Evolutionary conservation across 2,329 filamentous ascomycete species (phyloP).

Genomic region (Scortechinia acanthostroma): DNA sequence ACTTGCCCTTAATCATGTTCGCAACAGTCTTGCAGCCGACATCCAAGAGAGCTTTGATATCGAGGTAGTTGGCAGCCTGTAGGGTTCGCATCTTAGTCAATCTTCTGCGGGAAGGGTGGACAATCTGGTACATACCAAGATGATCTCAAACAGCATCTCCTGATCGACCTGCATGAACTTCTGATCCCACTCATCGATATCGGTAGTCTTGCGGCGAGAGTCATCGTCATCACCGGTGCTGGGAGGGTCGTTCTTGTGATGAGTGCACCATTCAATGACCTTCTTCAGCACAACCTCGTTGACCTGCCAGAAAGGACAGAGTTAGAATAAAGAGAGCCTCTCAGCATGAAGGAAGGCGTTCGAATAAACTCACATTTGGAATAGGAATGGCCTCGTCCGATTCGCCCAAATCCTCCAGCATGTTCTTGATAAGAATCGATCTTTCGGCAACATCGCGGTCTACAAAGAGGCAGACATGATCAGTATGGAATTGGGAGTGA

Average conservation of each 20-base stretch:
- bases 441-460: slow-evolving; percentile 83
- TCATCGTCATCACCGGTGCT: slow-evolving; percentile 82
- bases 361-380: slow-evolving; percentile 54
- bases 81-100: slow-evolving; percentile 3
- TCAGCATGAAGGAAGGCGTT: slow-evolving; percentile 5
- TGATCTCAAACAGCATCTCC: slow-evolving; percentile 99
- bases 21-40: slow-evolving; percentile 99
- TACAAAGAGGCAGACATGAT: slow-evolving; percentile 17
- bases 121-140: slow-evolving; percentile 58
- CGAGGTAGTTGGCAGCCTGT: slow-evolving; percentile 93
- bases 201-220: slow-evolving; percentile 93
- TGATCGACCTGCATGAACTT: slow-evolving; percentile 99
- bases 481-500: no score
- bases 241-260: slow-evolving; percentile 86
- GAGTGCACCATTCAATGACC: slow-evolving; percentile 95
- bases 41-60: slow-evolving; percentile 95
- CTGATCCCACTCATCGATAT: slow-evolving; percentile 99
- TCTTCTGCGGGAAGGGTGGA: neutral
- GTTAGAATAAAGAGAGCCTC: no score
- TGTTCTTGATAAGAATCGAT: slow-evolving; percentile 93
- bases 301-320: slow-evolving; percentile 41
- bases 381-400: slow-evolving; percentile 72
- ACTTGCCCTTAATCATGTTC: slow-evolving; percentile 99
- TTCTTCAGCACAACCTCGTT: slow-evolving; percentile 91
- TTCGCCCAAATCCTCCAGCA: slow-evolving; percentile 81